Evolutionary conservation across 495 filamentous ascomycete genomes (phyloP).

Genomic region (Cairneyella variabilis): DNA sequence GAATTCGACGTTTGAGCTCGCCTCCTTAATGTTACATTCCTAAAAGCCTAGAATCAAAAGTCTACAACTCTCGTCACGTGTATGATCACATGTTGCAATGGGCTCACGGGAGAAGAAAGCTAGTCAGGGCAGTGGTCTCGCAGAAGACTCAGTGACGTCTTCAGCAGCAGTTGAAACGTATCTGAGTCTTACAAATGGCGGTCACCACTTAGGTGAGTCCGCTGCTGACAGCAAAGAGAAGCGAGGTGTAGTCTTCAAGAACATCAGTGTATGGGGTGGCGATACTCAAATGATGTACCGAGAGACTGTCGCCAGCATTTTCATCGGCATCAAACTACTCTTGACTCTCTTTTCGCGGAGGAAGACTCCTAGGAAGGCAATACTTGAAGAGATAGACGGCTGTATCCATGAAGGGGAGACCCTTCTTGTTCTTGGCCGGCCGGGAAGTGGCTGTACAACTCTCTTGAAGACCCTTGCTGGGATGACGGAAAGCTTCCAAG

Average conservation of each 20-base stretch:
- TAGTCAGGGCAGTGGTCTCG: no score
- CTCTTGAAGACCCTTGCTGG: constrained; percentile 75
- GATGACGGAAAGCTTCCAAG: constrained; percentile 68
- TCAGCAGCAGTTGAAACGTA: no score
- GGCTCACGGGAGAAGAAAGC: no score
- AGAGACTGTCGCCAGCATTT: neutral
- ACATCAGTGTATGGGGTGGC: neutral
- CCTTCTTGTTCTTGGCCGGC: neutral
- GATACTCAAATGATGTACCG: neutral
- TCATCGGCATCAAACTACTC: neutral
- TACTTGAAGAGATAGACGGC: neutral
- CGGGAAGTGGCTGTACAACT: constrained; percentile 51
- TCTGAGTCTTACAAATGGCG: neutral
- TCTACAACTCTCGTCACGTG: no score
- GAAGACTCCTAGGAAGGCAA: neutral
- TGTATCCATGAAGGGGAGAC: neutral
- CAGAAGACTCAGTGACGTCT: no score
- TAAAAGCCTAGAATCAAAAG: no score
- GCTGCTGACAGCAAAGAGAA: no score
- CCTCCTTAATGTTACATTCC: no score
- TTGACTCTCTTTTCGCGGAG: neutral
- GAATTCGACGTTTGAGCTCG: no score
- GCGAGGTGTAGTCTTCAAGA: neutral
- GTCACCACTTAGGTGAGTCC: no score
- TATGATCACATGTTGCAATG: no score